Evolutionary conservation across 2,329 filamentous ascomycete genomes (phyloP).

Genomic region (Colletotrichum sp.): DNA sequence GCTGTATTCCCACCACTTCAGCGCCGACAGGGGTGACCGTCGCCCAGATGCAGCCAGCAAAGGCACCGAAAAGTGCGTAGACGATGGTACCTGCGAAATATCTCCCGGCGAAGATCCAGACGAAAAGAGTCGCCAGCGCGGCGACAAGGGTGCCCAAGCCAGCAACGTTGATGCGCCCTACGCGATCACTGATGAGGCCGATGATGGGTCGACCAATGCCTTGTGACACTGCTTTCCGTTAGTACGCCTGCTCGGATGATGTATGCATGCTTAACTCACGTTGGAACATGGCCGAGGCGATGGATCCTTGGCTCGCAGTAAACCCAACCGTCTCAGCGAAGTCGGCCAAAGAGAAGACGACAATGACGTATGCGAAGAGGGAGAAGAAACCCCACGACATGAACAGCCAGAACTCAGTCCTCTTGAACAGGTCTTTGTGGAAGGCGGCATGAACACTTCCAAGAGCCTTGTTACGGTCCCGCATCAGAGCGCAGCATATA

Average conservation of each 20-base stretch:
- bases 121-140: conserved; percentile 67
- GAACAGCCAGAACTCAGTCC: conserved; percentile 66
- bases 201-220: conserved; percentile 73
- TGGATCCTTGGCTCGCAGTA: conserved; percentile 67
- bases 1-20: conserved; percentile 73
- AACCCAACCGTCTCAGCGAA: conserved; percentile 74
- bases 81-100: conserved; percentile 70
- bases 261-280: conserved; percentile 42
- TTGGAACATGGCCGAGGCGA: conserved; percentile 77
- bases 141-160: conserved; percentile 66
- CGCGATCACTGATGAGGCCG: conserved; percentile 72
- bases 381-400: conserved; percentile 72
- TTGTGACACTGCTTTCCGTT: conserved; percentile 49
- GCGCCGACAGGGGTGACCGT: conserved; percentile 72
- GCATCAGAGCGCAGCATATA: conserved; percentile 65
- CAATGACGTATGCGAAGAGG: conserved; percentile 75
- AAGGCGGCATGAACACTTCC: conserved; percentile 72
- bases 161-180: conserved; percentile 77
- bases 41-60: conserved; percentile 75
- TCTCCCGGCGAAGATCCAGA: conserved; percentile 74
- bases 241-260: not conserved
- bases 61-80: conserved; percentile 70
- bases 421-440: conserved; percentile 64
- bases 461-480: conserved; percentile 74
- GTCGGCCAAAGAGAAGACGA: conserved; percentile 78